Conservation (phyloP, 805 yeast species). For the Yamadazyma sp. region DNA sequence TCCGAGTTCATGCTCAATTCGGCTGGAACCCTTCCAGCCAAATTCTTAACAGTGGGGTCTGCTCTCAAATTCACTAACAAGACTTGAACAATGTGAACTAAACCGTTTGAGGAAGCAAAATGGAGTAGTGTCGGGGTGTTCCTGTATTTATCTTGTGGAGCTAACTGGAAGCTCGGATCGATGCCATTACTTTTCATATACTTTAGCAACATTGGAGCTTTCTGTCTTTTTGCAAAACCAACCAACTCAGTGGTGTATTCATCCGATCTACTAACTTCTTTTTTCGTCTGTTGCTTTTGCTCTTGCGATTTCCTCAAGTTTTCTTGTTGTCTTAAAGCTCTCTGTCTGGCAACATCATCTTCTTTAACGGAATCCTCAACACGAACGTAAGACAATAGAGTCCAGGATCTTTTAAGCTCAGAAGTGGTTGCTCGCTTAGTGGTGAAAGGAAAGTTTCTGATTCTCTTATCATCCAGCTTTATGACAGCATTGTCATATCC, state of each 20-base stretch:
- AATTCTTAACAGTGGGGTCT: slow-evolving; percentile 61
- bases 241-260: slow-evolving; percentile 58
- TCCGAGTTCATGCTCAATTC: slow-evolving; percentile 56
- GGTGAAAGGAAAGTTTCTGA: slow-evolving; percentile 80
- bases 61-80: slow-evolving; percentile 65
- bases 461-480: slow-evolving; percentile 54
- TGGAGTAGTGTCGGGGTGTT: slow-evolving; percentile 75
- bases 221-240: slow-evolving; percentile 63
- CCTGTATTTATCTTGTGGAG: slow-evolving; percentile 53
- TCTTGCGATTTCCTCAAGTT: slow-evolving; percentile 15
- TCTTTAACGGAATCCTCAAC: slow-evolving; percentile 56
- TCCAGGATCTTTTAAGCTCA: slow-evolving; percentile 85
- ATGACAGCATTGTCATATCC: slow-evolving; percentile 64
- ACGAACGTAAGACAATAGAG: slow-evolving; percentile 61
- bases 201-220: slow-evolving; percentile 68
- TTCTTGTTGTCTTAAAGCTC: slow-evolving; percentile 21
- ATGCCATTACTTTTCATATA: slow-evolving; percentile 61
- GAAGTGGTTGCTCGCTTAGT: slow-evolving; percentile 82
- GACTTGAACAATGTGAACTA: slow-evolving; percentile 63
- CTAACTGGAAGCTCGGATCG: slow-evolving; percentile 50
- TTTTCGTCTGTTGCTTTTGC: slow-evolving; percentile 11
- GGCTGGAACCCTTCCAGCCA: slow-evolving; percentile 61
- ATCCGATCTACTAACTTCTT: slow-evolving; percentile 35
- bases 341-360: slow-evolving; percentile 27
- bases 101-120: slow-evolving; percentile 68